Percentiles rank a stretch among this genome's conserved stretches.
Evolutionary conservation across 768 basidiomycete genomes (phyloP).

Genomic region (Auricularia sp.): DNA sequence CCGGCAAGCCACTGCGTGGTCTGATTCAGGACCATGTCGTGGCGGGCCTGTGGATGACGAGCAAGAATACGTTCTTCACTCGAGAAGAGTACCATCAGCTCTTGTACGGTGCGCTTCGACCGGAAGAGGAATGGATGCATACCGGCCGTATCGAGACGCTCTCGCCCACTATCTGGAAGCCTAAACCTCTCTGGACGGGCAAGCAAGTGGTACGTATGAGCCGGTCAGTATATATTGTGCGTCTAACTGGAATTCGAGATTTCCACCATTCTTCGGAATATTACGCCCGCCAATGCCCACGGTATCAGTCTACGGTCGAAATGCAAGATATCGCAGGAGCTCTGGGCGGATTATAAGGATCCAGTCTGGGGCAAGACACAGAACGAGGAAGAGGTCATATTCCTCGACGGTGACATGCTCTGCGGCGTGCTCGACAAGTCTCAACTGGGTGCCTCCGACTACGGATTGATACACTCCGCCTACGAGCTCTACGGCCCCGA

Average conservation of each 20-base stretch:
- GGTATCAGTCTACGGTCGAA: conserved; percentile 80
- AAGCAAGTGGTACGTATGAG: conserved; percentile 75
- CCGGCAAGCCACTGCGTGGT: conserved; percentile 93
- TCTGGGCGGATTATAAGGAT: conserved; percentile 42
- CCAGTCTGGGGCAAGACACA: conserved; percentile 47
- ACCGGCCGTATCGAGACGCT: conserved; percentile 64
- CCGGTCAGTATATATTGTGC: not conserved
- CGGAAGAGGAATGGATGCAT: conserved; percentile 61
- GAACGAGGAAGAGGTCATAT: conserved; percentile 65
- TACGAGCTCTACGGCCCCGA: conserved; percentile 92
- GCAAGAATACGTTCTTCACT: conserved; percentile 87
- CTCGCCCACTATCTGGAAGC: conserved; percentile 89
- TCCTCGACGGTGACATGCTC: conserved; percentile 88
- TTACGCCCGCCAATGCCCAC: conserved; percentile 67
- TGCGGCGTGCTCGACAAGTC: conserved; percentile 95
- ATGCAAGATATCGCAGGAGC: conserved; percentile 77
- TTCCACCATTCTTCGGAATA: conserved; percentile 86
- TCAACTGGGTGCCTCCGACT: conserved; percentile 92
- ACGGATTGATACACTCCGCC: conserved; percentile 92
- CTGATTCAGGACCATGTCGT: conserved; percentile 99
- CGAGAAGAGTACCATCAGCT: conserved; percentile 95
- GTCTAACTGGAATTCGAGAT: conserved; percentile 41
- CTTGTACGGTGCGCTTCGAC: conserved; percentile 85
- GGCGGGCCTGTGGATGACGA: conserved; percentile 99
- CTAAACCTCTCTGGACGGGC: conserved; percentile 87